These are phyloP conservation scores for Mortierella sp. DNA, from an alignment of 371 early-diverging fungal genomes.

Conservation along the genomic window DNA sequence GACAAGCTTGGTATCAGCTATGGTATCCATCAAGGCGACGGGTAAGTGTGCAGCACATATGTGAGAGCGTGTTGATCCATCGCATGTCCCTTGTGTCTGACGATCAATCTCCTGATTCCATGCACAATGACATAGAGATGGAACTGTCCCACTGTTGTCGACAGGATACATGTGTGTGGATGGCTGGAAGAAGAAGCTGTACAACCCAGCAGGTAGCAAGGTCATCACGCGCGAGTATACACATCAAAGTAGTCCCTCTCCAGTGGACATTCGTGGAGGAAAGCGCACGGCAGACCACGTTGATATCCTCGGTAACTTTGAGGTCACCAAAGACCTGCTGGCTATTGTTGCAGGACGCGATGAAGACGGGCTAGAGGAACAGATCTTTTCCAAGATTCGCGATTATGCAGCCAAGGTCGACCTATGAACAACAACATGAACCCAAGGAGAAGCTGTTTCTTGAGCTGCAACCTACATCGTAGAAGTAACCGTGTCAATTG, in stretches of 20 bases:
- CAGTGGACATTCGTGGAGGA: constrained; percentile 83
- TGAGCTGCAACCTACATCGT: no score
- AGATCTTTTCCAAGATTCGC: constrained; percentile 53
- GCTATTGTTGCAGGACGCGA: constrained; percentile 53
- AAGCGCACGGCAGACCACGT: constrained; percentile 88
- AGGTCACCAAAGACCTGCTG: constrained; percentile 61
- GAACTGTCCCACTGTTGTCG: constrained; percentile 91
- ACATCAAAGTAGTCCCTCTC: constrained; percentile 68
- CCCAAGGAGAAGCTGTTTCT: no score
- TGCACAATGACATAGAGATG: constrained; percentile 73
- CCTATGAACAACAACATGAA: constrained; percentile 10
- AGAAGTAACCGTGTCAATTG: no score
- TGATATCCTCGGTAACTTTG: constrained; percentile 86
- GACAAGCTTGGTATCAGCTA: constrained; percentile 49
- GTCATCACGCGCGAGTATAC: constrained; percentile 85
- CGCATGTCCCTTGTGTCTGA: no score
- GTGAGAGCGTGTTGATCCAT: no score
- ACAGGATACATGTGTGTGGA: constrained; percentile 93
- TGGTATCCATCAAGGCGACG: constrained; percentile 48
- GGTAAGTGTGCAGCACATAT: no score
- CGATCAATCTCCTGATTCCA: not conserved
- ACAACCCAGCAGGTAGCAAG: constrained; percentile 84
- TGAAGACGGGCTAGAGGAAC: constrained; percentile 48
- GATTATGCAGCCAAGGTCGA: constrained; percentile 54
- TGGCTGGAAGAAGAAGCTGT: constrained; percentile 87